Evolutionary conservation across 495 filamentous ascomycete genomes (phyloP), one percentile per base, ranked within the genome.

Genomic region (Cairneyella variabilis): DNA sequence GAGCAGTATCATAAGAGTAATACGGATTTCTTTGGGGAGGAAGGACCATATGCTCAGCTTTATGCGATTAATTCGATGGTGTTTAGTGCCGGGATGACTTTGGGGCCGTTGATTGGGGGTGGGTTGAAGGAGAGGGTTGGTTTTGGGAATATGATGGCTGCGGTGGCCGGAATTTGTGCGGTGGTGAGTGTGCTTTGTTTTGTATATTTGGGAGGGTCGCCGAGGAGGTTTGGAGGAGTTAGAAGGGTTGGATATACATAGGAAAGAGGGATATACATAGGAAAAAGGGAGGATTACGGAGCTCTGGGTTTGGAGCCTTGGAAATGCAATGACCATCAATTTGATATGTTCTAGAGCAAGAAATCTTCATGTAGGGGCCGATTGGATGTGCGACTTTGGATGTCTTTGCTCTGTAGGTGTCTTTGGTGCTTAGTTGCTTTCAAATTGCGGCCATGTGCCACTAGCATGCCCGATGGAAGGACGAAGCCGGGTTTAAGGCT

Each of bases 131-230:
- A 79, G 27, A 52, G 39, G 7, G 65, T 81, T 32, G 79, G 78
- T 1, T 82, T 80, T 57, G 77, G 79, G 16, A 75, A 80, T 57
- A 83, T 83, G 79, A 81, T 78, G 59, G 60, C 71, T 5, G 70
- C 78, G 8, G 54, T 81, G 30, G 79, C 74, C 3, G 64, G 58
- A 0, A 53, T 79, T 22, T 72, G 70, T 54, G 64, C 58, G n/a
- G 36, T 71, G 3, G 76, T 72, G 6, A 69, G 77, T 18, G 53
- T 63, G 17, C 47, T 77, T n/a, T 71, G 69, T 9, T 72, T 69
- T 52, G 41, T 77, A 16, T 76, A 68, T 39, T 61, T 83, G 44
- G 79, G 76, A 0, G 73, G 75, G 3, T 73, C 64, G 49, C 72
- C 70, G n/a, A 60, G 50, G n/a, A n/a, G 34, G 36, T 65, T 23